A percentile compares a stretch with the other conserved stretches of the same genome.
These are phyloP conservation scores for Euphorbia peplus DNA, from an alignment of 345 rosid species.

Conservation along the genomic window DNA sequence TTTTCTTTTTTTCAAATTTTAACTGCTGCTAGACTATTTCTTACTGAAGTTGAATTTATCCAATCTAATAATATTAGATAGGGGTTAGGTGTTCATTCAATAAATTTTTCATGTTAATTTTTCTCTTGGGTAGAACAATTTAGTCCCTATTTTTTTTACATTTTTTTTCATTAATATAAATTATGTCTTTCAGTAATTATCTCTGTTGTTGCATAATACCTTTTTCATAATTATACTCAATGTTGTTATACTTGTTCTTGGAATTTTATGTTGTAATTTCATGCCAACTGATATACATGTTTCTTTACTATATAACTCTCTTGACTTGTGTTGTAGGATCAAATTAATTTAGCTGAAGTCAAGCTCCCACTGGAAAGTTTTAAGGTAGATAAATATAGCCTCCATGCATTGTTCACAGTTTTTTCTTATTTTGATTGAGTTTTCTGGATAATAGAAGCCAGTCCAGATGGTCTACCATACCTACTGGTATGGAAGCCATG, in stretches of 20 bases:
- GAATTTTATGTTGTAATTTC: neutral
- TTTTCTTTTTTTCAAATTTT: neutral
- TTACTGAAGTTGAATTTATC: neutral
- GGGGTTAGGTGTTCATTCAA: neutral
- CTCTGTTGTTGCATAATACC: neutral
- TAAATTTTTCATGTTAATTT: neutral
- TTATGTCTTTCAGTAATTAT: neutral
- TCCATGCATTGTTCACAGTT: neutral
- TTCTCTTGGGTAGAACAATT: too few relatives aligned
- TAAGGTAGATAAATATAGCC: conserved; percentile 48
- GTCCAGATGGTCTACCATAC: neutral
- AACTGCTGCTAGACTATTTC: neutral
- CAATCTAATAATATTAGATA: neutral
- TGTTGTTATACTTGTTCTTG: neutral
- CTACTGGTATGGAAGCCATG: neutral
- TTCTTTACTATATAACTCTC: neutral
- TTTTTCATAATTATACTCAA: neutral
- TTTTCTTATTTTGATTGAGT: neutral
- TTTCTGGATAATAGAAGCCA: neutral
- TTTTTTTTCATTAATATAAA: too few relatives aligned
- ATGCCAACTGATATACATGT: neutral
- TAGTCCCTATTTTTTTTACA: too few relatives aligned
- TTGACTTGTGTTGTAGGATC: conserved; percentile 53
- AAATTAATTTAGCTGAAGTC: conserved; percentile 84
- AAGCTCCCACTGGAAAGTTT: conserved; percentile 81